These are phyloP conservation scores for Mortierella sp. DNA, from an alignment of 371 early-diverging fungal genomes.

Conservation along the genomic window DNA sequence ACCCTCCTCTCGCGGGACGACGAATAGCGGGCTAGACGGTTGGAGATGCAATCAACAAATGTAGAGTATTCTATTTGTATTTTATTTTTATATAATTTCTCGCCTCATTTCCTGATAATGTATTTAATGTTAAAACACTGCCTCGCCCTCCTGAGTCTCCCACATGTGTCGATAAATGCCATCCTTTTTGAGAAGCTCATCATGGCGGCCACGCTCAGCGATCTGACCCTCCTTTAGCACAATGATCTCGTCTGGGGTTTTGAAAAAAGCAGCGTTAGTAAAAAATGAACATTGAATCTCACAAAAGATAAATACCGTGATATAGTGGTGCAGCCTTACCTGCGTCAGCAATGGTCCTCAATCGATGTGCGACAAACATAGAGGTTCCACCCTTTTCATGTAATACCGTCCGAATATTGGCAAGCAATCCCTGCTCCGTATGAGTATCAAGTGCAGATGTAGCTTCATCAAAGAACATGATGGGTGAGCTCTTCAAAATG, in stretches of 20 bases:
- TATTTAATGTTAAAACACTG: constrained; percentile 26
- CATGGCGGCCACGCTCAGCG: constrained; percentile 79
- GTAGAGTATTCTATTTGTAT: neutral
- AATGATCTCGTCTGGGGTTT: constrained; percentile 73
- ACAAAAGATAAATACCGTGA: neutral
- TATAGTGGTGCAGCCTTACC: constrained; percentile 58
- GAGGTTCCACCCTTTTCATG: constrained; percentile 74
- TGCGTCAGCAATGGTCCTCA: constrained; percentile 83
- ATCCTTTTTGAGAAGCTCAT: constrained; percentile 66
- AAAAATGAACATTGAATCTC: neutral
- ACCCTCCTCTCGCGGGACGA: constrained; percentile 12
- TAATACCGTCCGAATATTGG: constrained; percentile 80
- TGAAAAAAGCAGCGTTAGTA: neutral
- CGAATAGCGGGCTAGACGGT: neutral
- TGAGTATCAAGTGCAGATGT: constrained; percentile 94
- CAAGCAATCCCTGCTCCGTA: constrained; percentile 88
- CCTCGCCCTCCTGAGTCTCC: constrained; percentile 76
- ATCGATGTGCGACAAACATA: constrained; percentile 84
- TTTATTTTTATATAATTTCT: neutral
- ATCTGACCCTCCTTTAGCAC: constrained; percentile 79
- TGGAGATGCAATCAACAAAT: neutral
- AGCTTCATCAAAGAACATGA: constrained; percentile 93
- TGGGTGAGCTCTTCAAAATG: constrained; percentile 83
- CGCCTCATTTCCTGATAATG: neutral
- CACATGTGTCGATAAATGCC: constrained; percentile 92